Conservation (phyloP, 2,329 filamentous ascomycete genomes). For the Ophiognomonia clavigignenti-juglandacearum region DNA sequence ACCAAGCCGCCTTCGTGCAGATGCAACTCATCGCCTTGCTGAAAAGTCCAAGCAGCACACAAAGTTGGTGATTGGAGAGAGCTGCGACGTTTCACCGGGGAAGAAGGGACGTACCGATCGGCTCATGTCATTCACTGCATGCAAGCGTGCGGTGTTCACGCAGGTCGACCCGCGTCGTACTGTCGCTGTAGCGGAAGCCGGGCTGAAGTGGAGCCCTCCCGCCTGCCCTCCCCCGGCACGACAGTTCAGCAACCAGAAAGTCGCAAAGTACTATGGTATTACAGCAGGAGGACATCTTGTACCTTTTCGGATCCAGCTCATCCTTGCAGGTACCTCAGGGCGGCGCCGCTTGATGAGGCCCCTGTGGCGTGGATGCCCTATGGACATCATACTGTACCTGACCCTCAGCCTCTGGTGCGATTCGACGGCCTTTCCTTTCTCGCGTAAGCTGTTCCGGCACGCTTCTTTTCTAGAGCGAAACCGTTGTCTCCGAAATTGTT, state of each 20-base stretch:
- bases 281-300: neutral
- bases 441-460: slow-evolving; percentile 14
- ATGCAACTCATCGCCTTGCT: neutral
- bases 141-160: too few relatives aligned
- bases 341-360: too few relatives aligned
- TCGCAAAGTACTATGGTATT: slow-evolving; percentile 1
- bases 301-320: neutral
- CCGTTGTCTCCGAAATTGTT: slow-evolving; percentile 1
- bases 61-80: neutral
- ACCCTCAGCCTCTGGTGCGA: slow-evolving; percentile 4
- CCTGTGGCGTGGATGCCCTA: too few relatives aligned
- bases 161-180: too few relatives aligned
- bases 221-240: too few relatives aligned
- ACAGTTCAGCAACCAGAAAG: neutral
- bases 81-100: slow-evolving; percentile 1
- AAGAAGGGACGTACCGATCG: neutral
- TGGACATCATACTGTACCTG: slow-evolving; percentile 8
- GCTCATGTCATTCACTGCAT: too few relatives aligned
- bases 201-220: slow-evolving; percentile 8
- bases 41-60: neutral
- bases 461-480: neutral
- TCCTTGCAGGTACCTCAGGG: slow-evolving; percentile 16
- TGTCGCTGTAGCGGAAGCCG: slow-evolving; percentile 10
- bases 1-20: neutral
- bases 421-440: slow-evolving; percentile 14